Evolutionary conservation across 371 early-diverging fungal species (phyloP).

Genomic region (Lichtheimia ornata): DNA sequence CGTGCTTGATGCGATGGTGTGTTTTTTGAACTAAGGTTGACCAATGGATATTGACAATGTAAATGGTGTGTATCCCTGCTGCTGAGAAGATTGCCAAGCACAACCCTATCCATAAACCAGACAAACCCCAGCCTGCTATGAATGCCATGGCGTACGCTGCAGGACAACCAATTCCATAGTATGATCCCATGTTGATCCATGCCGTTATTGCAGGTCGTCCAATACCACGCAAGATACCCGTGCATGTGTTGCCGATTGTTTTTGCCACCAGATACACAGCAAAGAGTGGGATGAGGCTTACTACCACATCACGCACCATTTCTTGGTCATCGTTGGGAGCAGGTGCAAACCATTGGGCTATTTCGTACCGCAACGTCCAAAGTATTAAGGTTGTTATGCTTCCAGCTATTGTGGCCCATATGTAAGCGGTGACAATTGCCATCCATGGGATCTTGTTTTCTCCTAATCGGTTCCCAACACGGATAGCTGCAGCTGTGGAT

Average conservation of each 20-base stretch:
- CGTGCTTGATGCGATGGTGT: slow-evolving; percentile 27
- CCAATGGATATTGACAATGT: slow-evolving; percentile 49
- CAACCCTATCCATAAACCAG: slow-evolving; percentile 71
- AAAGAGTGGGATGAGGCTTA: background rate
- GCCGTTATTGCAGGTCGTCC: slow-evolving; percentile 74
- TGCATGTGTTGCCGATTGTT: slow-evolving; percentile 1
- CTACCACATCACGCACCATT: background rate
- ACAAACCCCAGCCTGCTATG: slow-evolving; percentile 51
- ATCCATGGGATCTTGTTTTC: slow-evolving; percentile 15
- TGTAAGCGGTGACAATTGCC: background rate
- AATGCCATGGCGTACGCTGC: slow-evolving; percentile 65
- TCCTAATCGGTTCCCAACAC: slow-evolving; percentile 72
- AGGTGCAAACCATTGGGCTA: slow-evolving; percentile 1
- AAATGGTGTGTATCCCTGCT: slow-evolving; percentile 38
- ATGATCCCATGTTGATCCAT: slow-evolving; percentile 64
- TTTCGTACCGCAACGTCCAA: background rate
- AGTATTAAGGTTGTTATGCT: background rate
- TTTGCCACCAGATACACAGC: background rate
- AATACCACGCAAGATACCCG: slow-evolving; percentile 70
- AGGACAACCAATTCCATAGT: slow-evolving; percentile 70
- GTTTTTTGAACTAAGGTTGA: slow-evolving; percentile 37
- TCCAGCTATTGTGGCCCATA: background rate
- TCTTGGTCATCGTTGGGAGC: background rate
- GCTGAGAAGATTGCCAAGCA: slow-evolving; percentile 54
- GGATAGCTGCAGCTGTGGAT: slow-evolving; percentile 66